A percentile compares a stretch with the other conserved stretches of the same genome.
These are phyloP conservation scores for Globisporangium rhizosaccharum DNA, from an alignment of 352 stramenopile genomes.

Conservation along the genomic window DNA sequence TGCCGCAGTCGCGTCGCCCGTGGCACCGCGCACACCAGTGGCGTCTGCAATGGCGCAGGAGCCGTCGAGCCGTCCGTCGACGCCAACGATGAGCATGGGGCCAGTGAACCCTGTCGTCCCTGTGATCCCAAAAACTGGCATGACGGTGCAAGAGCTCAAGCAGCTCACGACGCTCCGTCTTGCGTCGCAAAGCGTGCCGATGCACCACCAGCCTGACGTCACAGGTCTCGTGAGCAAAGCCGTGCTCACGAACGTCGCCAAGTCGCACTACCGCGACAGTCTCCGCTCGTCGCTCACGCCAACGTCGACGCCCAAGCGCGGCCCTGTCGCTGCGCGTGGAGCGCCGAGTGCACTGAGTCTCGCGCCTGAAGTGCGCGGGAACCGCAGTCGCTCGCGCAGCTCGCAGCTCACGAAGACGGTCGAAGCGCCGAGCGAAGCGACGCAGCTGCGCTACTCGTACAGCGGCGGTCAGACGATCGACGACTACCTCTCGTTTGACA, in stretches of 20 bases:
- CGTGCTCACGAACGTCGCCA: slow-evolving; percentile 66
- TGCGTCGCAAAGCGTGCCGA: slow-evolving; percentile 58
- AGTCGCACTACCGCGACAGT: slow-evolving; percentile 74
- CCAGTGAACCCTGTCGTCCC: slow-evolving; percentile 33
- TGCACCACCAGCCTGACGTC: slow-evolving; percentile 61
- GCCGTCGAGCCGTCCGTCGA: slow-evolving; percentile 28
- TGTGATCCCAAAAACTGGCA: slow-evolving; percentile 68
- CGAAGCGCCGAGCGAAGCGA: slow-evolving; percentile 24
- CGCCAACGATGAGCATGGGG: slow-evolving; percentile 64
- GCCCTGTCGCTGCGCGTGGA: slow-evolving; percentile 4
- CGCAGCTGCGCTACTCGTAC: slow-evolving; percentile 61
- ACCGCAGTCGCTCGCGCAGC: slow-evolving; percentile 49
- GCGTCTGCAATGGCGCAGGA: slow-evolving; percentile 27
- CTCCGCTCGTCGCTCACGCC: slow-evolving; percentile 52
- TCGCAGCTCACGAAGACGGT: slow-evolving; percentile 35
- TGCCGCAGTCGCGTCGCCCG: not conserved
- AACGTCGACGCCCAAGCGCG: slow-evolving; percentile 42
- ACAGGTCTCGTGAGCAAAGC: slow-evolving; percentile 71
- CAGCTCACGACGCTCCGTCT: slow-evolving; percentile 77
- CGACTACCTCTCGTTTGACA: slow-evolving; percentile 46
- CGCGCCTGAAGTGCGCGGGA: slow-evolving; percentile 28
- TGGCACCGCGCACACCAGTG: slow-evolving; percentile 20
- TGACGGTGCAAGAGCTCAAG: slow-evolving; percentile 85
- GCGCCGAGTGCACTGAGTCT: slow-evolving; percentile 22
- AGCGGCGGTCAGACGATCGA: slow-evolving; percentile 47